Percentiles rank a stretch among this genome's conserved stretches.
Conservation (phyloP, 2,329 filamentous ascomycete species). For the Cercospora brassicicola region DNA sequence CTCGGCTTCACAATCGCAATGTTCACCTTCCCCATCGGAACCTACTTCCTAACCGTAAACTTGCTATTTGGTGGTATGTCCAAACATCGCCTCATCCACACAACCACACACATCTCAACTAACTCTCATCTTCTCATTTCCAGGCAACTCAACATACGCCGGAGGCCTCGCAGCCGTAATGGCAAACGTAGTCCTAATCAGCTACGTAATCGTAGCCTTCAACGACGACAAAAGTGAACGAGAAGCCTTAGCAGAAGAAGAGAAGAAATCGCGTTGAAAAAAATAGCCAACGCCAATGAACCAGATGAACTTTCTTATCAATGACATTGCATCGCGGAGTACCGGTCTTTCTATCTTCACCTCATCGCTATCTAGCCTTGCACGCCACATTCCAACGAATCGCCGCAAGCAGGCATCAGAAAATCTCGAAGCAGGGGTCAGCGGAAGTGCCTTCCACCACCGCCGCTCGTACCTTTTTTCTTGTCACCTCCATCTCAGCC, state of each 20-base stretch:
- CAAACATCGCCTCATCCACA: neutral
- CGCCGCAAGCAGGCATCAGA: neutral
- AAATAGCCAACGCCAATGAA: neutral
- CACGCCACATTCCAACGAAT: neutral
- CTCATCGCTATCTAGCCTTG: neutral
- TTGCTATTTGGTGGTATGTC: constrained; percentile 71
- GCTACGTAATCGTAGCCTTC: constrained; percentile 90
- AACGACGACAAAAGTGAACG: constrained; percentile 69
- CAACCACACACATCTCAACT: neutral
- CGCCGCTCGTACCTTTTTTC: neutral
- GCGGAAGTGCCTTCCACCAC: neutral
- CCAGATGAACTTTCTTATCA: neutral
- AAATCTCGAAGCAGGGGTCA: neutral
- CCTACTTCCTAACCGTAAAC: constrained; percentile 81
- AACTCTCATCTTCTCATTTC: neutral
- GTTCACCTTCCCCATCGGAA: constrained; percentile 81
- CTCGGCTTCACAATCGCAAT: constrained; percentile 89
- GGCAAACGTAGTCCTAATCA: constrained; percentile 86
- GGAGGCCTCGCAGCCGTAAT: constrained; percentile 82
- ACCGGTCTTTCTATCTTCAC: neutral
- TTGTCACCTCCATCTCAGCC: neutral
- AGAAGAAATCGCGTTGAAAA: constrained; percentile 38
- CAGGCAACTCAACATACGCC: constrained; percentile 85
- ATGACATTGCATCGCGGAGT: neutral
- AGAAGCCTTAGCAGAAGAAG: constrained; percentile 48